These are phyloP conservation scores for Hanseniaspora sp. DNA, from an alignment of 1,139 yeast species.

Conservation along the genomic window DNA sequence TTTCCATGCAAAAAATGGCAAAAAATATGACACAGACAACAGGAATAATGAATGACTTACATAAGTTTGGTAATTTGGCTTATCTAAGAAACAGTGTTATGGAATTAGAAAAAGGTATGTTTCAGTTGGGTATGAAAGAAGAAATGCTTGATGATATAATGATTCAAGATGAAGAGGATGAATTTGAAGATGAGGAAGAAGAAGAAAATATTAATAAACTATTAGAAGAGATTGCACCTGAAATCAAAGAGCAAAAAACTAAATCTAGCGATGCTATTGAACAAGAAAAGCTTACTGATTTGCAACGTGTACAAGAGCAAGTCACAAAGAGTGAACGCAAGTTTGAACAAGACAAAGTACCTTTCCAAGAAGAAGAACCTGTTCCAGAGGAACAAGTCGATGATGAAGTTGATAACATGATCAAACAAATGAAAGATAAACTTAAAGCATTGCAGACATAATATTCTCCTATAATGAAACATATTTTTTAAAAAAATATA, in stretches of 20 bases:
- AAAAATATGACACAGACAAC: slow-evolving; percentile 74
- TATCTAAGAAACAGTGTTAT: slow-evolving; percentile 76
- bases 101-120: slow-evolving; percentile 74
- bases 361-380: slow-evolving; percentile 30
- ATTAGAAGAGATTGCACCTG: slow-evolving; percentile 37
- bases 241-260: background rate
- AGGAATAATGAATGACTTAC: slow-evolving; percentile 79
- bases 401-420: slow-evolving; percentile 61
- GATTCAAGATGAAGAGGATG: slow-evolving; percentile 57
- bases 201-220: slow-evolving; percentile 60
- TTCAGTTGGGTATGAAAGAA: slow-evolving; percentile 83
- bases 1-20: slow-evolving; percentile 72
- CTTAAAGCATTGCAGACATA: slow-evolving; percentile 72
- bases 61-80: slow-evolving; percentile 64
- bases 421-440: slow-evolving; percentile 82
- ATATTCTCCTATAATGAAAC: slow-evolving; percentile 12
- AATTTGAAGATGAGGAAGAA: slow-evolving; percentile 54
- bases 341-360: slow-evolving; percentile 25
- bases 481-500: no score
- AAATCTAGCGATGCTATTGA: background rate
- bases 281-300: slow-evolving; percentile 39
- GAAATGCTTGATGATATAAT: slow-evolving; percentile 92
- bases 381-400: slow-evolving; percentile 58
- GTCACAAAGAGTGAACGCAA: slow-evolving; percentile 32
- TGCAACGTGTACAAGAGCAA: slow-evolving; percentile 30